Percentiles rank a stretch among this genome's conserved stretches.
Conservation (phyloP, 768 basidiomycete genomes). For the Boletus vermiculosoides region DNA sequence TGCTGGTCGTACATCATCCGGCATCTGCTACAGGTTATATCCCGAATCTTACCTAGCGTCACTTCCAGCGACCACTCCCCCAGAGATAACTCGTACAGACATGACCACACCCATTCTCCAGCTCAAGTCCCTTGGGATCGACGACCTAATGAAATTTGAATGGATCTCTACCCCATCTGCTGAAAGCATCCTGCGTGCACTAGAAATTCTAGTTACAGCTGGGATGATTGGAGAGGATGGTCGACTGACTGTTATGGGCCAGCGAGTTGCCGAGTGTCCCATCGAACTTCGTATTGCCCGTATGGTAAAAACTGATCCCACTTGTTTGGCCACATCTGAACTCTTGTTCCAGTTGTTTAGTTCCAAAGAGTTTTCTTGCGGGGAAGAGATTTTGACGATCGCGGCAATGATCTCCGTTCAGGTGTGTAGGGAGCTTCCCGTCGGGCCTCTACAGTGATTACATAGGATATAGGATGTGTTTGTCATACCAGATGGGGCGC, state of each 20-base stretch:
- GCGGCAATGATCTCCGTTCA: constrained; percentile 95
- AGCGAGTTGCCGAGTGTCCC: constrained; percentile 90
- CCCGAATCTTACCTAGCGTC: constrained; percentile 56
- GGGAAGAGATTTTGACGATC: constrained; percentile 94
- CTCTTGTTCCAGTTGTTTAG: constrained; percentile 63
- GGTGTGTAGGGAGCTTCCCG: constrained; percentile 38
- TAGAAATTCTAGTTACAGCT: constrained; percentile 78
- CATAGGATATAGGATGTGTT: constrained; percentile 70
- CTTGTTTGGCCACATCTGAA: constrained; percentile 1
- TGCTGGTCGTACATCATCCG: constrained; percentile 90
- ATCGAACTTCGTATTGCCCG: constrained; percentile 91
- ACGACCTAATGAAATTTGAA: constrained; percentile 94
- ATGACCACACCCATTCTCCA: constrained; percentile 90
- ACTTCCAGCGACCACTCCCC: constrained; percentile 70
- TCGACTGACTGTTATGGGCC: constrained; percentile 71
- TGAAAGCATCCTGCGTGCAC: constrained; percentile 77
- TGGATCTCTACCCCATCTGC: constrained; percentile 90
- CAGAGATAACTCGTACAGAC: constrained; percentile 90
- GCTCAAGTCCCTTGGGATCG: constrained; percentile 91
- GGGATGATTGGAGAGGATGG: constrained; percentile 86
- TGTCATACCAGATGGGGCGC: constrained; percentile 80
- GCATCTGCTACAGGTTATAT: constrained; percentile 92
- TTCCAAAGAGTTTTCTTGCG: constrained; percentile 83
- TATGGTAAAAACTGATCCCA: constrained; percentile 58
- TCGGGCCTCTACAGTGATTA: neutral